These are phyloP conservation scores for Dalbergia oliveri DNA, from an alignment of 306 rosid genomes.

Conservation along the genomic window DNA sequence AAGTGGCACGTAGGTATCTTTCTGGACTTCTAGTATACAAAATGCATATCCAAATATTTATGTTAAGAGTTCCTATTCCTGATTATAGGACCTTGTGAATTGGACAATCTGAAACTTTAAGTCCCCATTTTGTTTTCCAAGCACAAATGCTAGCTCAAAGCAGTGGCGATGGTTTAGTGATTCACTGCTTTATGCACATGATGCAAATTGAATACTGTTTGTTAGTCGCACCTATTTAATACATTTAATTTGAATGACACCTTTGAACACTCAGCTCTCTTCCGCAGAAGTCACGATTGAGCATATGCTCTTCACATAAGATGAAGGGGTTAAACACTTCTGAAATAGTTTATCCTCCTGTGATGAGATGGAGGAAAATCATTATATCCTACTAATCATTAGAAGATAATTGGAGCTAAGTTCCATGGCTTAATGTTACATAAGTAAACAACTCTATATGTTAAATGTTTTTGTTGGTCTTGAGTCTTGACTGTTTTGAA, in stretches of 20 bases:
- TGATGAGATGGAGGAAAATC: conserved; percentile 8
- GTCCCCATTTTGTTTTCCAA: background rate
- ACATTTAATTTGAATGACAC: background rate
- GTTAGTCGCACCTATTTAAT: conserved; percentile 10
- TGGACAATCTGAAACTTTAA: background rate
- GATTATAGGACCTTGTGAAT: background rate
- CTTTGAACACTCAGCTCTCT: background rate
- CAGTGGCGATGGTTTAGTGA: background rate
- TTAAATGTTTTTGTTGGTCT: background rate
- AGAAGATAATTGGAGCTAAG: background rate
- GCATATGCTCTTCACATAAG: background rate
- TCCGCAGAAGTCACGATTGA: background rate
- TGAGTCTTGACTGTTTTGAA: background rate
- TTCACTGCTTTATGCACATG: background rate
- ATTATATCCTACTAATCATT: background rate
- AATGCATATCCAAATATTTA: background rate
- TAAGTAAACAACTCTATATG: background rate
- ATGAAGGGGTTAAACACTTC: background rate
- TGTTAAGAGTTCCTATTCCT: background rate
- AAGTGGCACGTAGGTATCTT: background rate
- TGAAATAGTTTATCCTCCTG: background rate
- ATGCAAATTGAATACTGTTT: background rate
- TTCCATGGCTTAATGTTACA: conserved; percentile 10
- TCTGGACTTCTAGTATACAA: background rate
- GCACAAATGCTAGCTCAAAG: background rate